Evolutionary conservation across 257 asterid species (phyloP).

Genomic region (Gentiana straminea): DNA sequence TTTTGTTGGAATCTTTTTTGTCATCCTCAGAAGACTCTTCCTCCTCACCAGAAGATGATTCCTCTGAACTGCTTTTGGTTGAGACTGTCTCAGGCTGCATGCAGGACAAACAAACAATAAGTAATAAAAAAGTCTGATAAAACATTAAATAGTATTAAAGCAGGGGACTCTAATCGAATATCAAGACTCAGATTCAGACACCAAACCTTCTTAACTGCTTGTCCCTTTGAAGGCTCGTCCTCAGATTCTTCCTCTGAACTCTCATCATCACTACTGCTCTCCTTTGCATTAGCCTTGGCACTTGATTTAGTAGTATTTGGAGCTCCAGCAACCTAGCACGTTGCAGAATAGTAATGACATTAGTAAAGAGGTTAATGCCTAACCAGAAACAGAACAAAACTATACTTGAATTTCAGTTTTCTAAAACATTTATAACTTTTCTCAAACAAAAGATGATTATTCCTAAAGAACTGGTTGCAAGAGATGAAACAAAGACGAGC

Average conservation of each 20-base stretch:
- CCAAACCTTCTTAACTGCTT: conserved; percentile 12
- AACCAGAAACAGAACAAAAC: neutral
- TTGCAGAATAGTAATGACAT: no score
- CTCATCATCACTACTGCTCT: conserved; percentile 27
- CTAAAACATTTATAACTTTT: no score
- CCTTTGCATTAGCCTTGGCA: conserved; percentile 9
- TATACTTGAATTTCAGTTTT: no score
- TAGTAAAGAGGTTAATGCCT: neutral
- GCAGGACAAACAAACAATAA: neutral
- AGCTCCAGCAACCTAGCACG: conserved; percentile 8
- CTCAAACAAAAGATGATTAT: no score
- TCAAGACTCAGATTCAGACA: neutral
- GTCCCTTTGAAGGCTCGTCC: conserved; percentile 11
- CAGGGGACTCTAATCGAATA: neutral
- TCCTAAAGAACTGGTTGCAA: no score
- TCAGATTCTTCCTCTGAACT: conserved; percentile 30
- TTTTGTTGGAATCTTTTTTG: conserved; percentile 26
- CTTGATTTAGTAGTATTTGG: conserved; percentile 7
- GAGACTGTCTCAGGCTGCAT: conserved; percentile 15
- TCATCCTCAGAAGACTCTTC: conserved; percentile 51
- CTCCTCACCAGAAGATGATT: conserved; percentile 30
- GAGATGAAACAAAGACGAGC: no score
- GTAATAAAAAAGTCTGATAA: no score
- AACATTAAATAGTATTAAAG: no score
- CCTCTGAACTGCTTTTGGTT: conserved; percentile 34